Conservation (phyloP, 2,329 filamentous ascomycete species). For the Fusarium verrucosum region DNA sequence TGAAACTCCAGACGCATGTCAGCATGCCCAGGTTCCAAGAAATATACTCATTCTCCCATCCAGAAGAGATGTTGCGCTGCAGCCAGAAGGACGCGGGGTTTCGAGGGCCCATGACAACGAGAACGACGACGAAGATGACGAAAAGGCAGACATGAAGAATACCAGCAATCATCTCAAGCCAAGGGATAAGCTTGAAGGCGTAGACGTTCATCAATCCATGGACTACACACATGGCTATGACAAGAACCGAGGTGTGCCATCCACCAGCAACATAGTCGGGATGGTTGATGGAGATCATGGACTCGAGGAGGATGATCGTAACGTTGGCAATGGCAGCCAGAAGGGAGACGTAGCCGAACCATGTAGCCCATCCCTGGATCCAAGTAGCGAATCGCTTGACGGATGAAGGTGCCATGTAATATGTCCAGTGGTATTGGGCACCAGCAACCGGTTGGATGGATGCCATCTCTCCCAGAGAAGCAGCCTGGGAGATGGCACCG, state of each 20-base stretch:
- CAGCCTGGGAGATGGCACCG: constrained; percentile 38
- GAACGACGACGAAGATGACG: constrained; percentile 39
- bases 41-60: constrained; percentile 39
- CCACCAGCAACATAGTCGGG: constrained; percentile 35
- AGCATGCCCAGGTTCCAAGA: constrained; percentile 42
- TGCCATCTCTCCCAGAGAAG: constrained; percentile 40
- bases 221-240: constrained; percentile 41
- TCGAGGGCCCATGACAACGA: constrained; percentile 38
- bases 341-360: constrained; percentile 41
- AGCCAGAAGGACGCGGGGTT: constrained; percentile 39
- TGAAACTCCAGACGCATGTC: constrained; percentile 43
- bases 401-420: constrained; percentile 31
- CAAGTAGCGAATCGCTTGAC: constrained; percentile 40
- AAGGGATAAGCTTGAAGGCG: constrained; percentile 37
- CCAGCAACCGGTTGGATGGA: constrained; percentile 39
- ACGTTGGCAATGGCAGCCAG: constrained; percentile 41
- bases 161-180: constrained; percentile 40
- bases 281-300: constrained; percentile 41
- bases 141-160: constrained; percentile 39
- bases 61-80: constrained; percentile 31
- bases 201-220: constrained; percentile 39
- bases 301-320: constrained; percentile 42
- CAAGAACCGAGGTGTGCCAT: constrained; percentile 39
- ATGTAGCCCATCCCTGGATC: constrained; percentile 41
- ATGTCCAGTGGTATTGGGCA: constrained; percentile 41